These are phyloP conservation scores for Trapa incisa DNA, from an alignment of 345 rosid genomes.

Conservation along the genomic window DNA sequence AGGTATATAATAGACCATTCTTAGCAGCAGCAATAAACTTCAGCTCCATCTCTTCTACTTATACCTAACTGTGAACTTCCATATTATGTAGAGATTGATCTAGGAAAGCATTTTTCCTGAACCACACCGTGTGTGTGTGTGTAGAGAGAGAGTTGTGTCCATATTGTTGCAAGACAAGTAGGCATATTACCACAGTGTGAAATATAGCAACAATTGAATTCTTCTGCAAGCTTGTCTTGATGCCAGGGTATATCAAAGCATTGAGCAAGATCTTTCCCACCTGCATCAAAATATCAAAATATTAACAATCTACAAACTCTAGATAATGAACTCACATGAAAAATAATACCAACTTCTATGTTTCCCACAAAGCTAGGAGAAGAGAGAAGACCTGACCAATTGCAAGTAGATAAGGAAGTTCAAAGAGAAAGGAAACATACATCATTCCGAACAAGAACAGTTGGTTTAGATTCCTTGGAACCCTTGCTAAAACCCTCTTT, in stretches of 20 bases:
- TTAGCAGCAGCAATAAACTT: neutral
- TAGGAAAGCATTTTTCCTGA: neutral
- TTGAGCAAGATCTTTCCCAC: slow-evolving; percentile 80
- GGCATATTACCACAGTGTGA: slow-evolving; percentile 56
- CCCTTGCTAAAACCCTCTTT: slow-evolving; percentile 76
- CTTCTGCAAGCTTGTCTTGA: slow-evolving; percentile 66
- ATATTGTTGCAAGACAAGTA: neutral
- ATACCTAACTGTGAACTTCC: too few species aligned
- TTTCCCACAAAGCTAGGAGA: neutral
- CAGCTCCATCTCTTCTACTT: neutral
- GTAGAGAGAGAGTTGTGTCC: neutral
- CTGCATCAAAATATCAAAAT: slow-evolving; percentile 21
- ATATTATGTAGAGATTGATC: neutral
- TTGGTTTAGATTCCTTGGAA: slow-evolving; percentile 81
- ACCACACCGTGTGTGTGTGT: neutral
- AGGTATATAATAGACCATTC: neutral
- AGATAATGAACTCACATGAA: neutral
- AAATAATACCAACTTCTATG: neutral
- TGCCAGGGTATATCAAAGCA: slow-evolving; percentile 78
- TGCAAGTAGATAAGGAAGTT: neutral
- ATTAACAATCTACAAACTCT: neutral
- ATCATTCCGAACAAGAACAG: slow-evolving; percentile 68
- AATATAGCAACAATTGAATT: slow-evolving; percentile 85
- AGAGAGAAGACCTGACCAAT: neutral
- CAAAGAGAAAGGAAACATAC: slow-evolving; percentile 27